Evolutionary conservation across 31 red algal species (phyloP).

Genomic region (Asparagopsis taxiformis): DNA sequence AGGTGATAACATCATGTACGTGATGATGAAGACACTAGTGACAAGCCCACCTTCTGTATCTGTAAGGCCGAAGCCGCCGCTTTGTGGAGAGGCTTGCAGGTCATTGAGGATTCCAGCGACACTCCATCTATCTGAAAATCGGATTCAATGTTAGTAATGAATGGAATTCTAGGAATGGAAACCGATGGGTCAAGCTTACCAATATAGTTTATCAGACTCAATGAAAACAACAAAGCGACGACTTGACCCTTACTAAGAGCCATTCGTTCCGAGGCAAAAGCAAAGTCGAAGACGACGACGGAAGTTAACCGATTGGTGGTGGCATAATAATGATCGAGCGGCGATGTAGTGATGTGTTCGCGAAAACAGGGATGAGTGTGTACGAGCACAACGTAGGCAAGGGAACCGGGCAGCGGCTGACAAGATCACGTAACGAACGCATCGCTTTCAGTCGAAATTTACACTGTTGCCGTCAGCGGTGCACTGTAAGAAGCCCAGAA

Average conservation of each 20-base stretch:
- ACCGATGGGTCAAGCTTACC: slow-evolving; percentile 1
- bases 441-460: too few relatives aligned
- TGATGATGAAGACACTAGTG: slow-evolving; percentile 81
- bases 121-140: slow-evolving; percentile 68
- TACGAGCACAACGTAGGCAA: too few relatives aligned
- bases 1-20: slow-evolving; percentile 83
- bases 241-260: slow-evolving; percentile 32
- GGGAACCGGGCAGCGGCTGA: too few relatives aligned
- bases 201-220: slow-evolving; percentile 70
- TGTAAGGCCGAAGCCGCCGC: slow-evolving; percentile 77
- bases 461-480: too few relatives aligned
- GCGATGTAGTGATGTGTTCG: background rate
- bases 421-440: too few relatives aligned
- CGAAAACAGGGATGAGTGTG: too few relatives aligned
- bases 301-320: too few relatives aligned
- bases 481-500: too few relatives aligned
- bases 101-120: slow-evolving; percentile 81
- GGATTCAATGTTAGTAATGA: background rate
- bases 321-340: background rate
- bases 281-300: background rate
- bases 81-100: slow-evolving; percentile 58
- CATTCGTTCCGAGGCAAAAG: slow-evolving; percentile 9
- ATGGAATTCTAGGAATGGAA: background rate
- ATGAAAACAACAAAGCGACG: slow-evolving; percentile 55
- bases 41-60: slow-evolving; percentile 77